Percentiles rank a stretch among this genome's conserved stretches.
Evolutionary conservation across 495 filamentous ascomycete species (phyloP).

Genomic region (Aeminium ludgeri): DNA sequence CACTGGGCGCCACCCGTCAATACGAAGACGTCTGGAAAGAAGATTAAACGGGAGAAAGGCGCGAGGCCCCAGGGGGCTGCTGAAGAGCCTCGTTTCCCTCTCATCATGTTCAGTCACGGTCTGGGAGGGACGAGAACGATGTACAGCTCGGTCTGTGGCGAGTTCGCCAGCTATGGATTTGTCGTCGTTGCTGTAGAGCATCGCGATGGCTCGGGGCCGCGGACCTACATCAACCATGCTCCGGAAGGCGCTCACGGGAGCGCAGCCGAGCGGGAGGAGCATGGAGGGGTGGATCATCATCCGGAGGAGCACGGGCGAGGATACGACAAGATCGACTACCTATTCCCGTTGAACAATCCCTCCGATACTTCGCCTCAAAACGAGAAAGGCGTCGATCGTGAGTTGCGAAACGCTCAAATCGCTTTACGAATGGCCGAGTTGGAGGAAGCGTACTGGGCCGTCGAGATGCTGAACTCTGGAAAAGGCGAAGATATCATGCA

Average conservation of each 20-base stretch:
- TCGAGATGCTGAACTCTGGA: slow-evolving; percentile 22
- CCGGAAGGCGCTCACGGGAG: slow-evolving; percentile 15
- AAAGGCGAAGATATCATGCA: slow-evolving; percentile 22
- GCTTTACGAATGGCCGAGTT: slow-evolving; percentile 28
- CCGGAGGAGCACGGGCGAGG: slow-evolving; percentile 16
- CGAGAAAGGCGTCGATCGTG: slow-evolving; percentile 27
- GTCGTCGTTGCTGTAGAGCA: slow-evolving; percentile 31
- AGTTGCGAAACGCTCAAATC: slow-evolving; percentile 29
- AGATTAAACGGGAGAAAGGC: slow-evolving; percentile 20
- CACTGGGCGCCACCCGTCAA: slow-evolving; percentile 28
- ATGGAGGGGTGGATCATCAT: slow-evolving; percentile 19
- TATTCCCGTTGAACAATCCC: slow-evolving; percentile 29
- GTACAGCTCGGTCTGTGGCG: slow-evolving; percentile 30
- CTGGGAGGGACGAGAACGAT: slow-evolving; percentile 29
- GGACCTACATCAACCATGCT: slow-evolving; percentile 27
- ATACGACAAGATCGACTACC: slow-evolving; percentile 28
- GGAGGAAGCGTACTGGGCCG: slow-evolving; percentile 26
- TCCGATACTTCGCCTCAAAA: slow-evolving; percentile 25
- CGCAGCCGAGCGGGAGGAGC: slow-evolving; percentile 16
- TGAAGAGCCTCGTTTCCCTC: slow-evolving; percentile 25
- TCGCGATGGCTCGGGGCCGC: slow-evolving; percentile 28
- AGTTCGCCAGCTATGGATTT: slow-evolving; percentile 32
- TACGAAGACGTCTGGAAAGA: slow-evolving; percentile 11
- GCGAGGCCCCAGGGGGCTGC: slow-evolving; percentile 16
- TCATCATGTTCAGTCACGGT: slow-evolving; percentile 32